Evolutionary conservation across 192 early-diverging fungal genomes (phyloP), one percentile per base, ranked within the genome.

Genomic region (Coemansia sp.): DNA sequence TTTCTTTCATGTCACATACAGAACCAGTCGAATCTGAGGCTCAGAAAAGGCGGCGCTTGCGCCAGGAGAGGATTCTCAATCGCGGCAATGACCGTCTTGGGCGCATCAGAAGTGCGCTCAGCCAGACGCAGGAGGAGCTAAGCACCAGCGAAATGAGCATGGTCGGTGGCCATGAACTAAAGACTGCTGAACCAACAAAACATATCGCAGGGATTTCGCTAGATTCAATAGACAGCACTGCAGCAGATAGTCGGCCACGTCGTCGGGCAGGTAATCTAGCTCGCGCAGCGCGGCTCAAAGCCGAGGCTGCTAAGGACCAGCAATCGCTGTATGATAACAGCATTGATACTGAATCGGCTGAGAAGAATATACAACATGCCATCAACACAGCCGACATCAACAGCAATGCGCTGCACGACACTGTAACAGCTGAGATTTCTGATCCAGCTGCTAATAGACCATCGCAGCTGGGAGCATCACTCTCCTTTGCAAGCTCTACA

Each of bases 51-150:
- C 71, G 76, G 12, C 71, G 76, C 1, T 44, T 75, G 50, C 56
- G 78, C 9, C 72, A 81, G 23, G 78, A 81, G 66, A 57, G 78
- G 10, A 81, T 81, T 69, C 60, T 71, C 38, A 75, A 75, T 52
- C 72, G 73, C 31, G 78, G 78, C 32, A 54, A 53, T 38, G 78
- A 81, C 58, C 61, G 78, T 4, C 69, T 81, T 38, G 65, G 54
- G 23, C 73, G 73, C 44, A 81, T 81, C 41, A 81, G 71, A 21
- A 54, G 59, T 44, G 75, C 78, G 4, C 56, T 75, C 21, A 65
- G 55, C 48, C 49, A 74, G 54, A 73, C 54, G 4, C 78, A 79
- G 27, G 68, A 65, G 47, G 76, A 79, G 52, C 22, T 64, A 0
- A 38, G 28, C 38, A 53, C 65, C 22, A 12, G 27, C 22, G 75